Base-by-base conservation (phyloP, 345 rosid genomes). In the Populus ilicifolia region DNA sequence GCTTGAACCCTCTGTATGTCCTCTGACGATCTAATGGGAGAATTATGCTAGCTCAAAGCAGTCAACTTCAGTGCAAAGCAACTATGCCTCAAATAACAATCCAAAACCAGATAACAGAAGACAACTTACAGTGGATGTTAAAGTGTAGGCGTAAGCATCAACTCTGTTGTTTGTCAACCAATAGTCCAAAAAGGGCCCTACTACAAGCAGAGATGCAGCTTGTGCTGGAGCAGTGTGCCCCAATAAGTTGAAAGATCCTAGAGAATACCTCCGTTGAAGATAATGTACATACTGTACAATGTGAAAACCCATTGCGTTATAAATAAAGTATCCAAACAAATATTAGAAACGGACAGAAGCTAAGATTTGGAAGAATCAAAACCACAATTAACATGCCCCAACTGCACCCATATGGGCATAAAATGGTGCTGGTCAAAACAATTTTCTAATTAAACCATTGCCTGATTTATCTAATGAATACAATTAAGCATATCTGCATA, bases 201-300 rank as follows among this genome's bases (percentile, higher is more conserved):
- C 86, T 69, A 91, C 73, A 74, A 96, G 88, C 81, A 96, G 84
- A 77, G 96, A 90, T 66, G 89, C 90, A 54, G 98, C 98, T 88
- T 96, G 99, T 54, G 89, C 91, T 2, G 97, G 99, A 86, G 98
- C 99, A 20, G 98, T 96, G 85, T 92, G 98, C 70, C 97, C 99
- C 82, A 94, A 82, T 72, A 96, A 81, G 81, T 89, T 93, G 82
- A 94, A 96, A 75, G 99, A 96, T 72, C 97, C 96, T 16, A 96
- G 86, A 41, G 94, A 87, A 83, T 94, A 92, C 85, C 89, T 94
- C 83, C 97, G 79, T 77, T 94, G 97, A 80, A 96, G 97, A 88
- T 69, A 85, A 87, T 96, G 97, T 80, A 96, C 99, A 81, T 92
- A 94, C 98, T 96, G 90, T 86, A 86, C 46, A 76, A 71, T 65